phyloP scores from a whole-genome alignment of 1,284 basidiomycete species.

The Mycosarcoma mackinlayi region DNA sequence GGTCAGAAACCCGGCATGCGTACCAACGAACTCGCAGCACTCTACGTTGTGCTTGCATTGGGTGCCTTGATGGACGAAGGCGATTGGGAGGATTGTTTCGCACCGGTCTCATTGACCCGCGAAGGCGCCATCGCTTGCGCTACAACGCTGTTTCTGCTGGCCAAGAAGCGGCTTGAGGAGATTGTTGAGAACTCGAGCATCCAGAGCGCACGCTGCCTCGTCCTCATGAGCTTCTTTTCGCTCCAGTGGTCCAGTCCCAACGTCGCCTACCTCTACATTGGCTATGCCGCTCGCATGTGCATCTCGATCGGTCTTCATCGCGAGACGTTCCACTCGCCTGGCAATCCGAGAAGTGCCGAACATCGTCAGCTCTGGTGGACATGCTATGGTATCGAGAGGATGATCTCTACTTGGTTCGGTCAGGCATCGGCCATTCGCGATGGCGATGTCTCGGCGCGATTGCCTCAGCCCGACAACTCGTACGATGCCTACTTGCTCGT shows the following conservation, averaged over 20 bases:
- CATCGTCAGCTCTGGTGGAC: conserved; percentile 50
- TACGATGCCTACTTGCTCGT: conserved; percentile 44
- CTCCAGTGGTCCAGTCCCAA: conserved; percentile 53
- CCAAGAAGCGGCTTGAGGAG: conserved; percentile 47
- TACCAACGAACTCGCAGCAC: conserved; percentile 45
- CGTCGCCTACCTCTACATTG: conserved; percentile 52
- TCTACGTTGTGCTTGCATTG: conserved; percentile 44
- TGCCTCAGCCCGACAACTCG: conserved; percentile 40
- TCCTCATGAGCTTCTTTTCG: conserved; percentile 51
- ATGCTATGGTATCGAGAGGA: conserved; percentile 45
- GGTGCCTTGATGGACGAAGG: conserved; percentile 50
- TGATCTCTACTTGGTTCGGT: conserved; percentile 48
- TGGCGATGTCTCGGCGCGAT: conserved; percentile 35
- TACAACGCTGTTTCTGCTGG: conserved; percentile 40
- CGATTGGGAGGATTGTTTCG: conserved; percentile 41
- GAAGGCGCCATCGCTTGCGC: conserved; percentile 46
- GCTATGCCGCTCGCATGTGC: conserved; percentile 49
- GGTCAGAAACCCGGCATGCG: conserved; percentile 29
- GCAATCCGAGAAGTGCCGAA: conserved; percentile 32
- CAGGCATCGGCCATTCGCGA: conserved; percentile 47
- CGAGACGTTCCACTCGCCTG: conserved; percentile 41
- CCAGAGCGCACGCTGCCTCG: conserved; percentile 42
- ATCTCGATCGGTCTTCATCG: conserved; percentile 52
- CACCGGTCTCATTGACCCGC: conserved; percentile 38
- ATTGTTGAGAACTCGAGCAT: conserved; percentile 52